Evolutionary conservation across 2,329 filamentous ascomycete species (phyloP), one percentile per base, ranked within the genome.

Genomic region (Microdochium bolleyi): DNA sequence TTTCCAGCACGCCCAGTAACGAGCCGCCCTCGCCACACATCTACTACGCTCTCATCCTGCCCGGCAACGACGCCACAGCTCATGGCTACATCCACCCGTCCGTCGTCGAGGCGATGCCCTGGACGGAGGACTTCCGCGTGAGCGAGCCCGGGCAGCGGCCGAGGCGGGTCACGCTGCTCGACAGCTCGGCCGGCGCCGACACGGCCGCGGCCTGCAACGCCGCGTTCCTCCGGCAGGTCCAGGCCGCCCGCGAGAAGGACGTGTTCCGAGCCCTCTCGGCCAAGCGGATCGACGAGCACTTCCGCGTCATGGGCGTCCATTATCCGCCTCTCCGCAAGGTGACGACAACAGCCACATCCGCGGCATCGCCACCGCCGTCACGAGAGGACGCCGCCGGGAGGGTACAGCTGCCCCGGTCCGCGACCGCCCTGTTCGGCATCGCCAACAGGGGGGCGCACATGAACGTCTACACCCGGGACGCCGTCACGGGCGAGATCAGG

Each of bases 361-460:
- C 37, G 14, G 4, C 37, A 30, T 11, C 37, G 14, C 37, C 37
- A 41, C 37, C 37, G 16, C 37, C 19, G 16, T 14, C 37, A 41
- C 37, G 7, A 41, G 7, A 5, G 16, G 19, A 16, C 7, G 19
- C 79, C 2, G 75, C 70, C 51, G 70, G 75, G 2, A 21, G 16
- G 2, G 55, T 59, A 1, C 57, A 55, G 41, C 74, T 84, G 63
- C 80, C 84, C 62, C 74, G 83, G 11, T 73, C 74, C 50, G 80
- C 78, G 1, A 74, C 71, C 52, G 72, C 77, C 3, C 69, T 88
- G 1, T 85, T 87, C 52, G 84, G 84, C 1, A 74, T 87, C 37
- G 74, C 82, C 22, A 79, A 75, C 13, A 83, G 83, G 56, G 83
- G 83, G 16, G 76, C 68, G 1, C 81, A 88, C 64, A 76, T 85